A percentile compares a stretch with the other conserved stretches of the same genome.
Conservation (phyloP, 805 yeast species). For the Zygosaccharomyces bailii region DNA sequence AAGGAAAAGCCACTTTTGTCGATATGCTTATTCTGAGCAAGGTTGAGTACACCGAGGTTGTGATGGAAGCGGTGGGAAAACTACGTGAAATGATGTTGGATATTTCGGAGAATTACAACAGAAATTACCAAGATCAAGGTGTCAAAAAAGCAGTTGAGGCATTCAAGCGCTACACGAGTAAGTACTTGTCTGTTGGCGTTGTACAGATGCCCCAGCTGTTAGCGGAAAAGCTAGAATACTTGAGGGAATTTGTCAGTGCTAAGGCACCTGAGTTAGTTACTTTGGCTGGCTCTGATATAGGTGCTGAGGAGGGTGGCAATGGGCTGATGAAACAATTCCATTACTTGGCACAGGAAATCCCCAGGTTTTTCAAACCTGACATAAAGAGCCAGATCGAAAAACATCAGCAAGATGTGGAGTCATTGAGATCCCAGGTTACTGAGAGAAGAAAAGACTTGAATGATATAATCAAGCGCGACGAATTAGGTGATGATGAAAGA, state of each 20-base stretch:
- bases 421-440: slow-evolving; percentile 3
- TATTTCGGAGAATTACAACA: slow-evolving; percentile 57
- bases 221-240: slow-evolving; percentile 13
- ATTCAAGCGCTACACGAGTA: slow-evolving; percentile 33
- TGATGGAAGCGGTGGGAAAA: slow-evolving; percentile 22
- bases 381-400: slow-evolving; percentile 10
- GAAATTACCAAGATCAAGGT: slow-evolving; percentile 71
- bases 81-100: slow-evolving; percentile 46
- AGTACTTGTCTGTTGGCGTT: slow-evolving; percentile 14
- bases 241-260: slow-evolving; percentile 16
- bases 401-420: slow-evolving; percentile 6
- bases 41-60: slow-evolving; percentile 19
- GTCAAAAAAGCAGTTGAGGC: slow-evolving; percentile 58
- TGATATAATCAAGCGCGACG: neutral
- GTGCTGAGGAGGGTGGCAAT: neutral
- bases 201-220: slow-evolving; percentile 17
- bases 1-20: slow-evolving; percentile 31
- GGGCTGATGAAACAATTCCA: slow-evolving; percentile 9
- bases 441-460: slow-evolving; percentile 9
- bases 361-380: slow-evolving; percentile 11
- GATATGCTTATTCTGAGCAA: slow-evolving; percentile 25
- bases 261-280: slow-evolving; percentile 19
- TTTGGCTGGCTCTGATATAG: neutral
- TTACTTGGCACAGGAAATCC: slow-evolving; percentile 5
- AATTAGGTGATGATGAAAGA: neutral